Base-by-base conservation (phyloP, 2,329 filamentous ascomycete species). In the Ilyonectria robusta region DNA sequence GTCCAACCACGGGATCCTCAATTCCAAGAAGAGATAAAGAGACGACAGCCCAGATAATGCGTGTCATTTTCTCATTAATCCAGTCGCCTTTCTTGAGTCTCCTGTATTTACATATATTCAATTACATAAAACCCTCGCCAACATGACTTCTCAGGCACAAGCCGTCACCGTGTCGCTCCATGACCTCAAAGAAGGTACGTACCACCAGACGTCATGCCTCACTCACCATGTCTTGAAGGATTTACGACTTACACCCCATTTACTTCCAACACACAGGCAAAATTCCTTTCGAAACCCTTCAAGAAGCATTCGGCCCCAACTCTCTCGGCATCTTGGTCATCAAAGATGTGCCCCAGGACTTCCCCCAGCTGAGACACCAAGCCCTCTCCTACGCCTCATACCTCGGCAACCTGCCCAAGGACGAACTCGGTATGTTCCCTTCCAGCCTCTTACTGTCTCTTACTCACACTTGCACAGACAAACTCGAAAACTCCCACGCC, bases 241-340 rank as follows among this genome's bases (percentile, higher is more conserved):
- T 74, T 44, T 46, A 51, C 10, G 31, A 53, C 50, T 53, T 53
- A 53, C 50, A 53, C 29, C 21, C 10, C 50, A 33, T 19, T 35
- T 35, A 35, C 50, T 35, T 13, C 13, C 48, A 71, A 33, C 6
- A 54, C 59, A 47, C 70, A 93, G 92, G 89, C 21, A 87, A 86
- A 64, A 85, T 95, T 51, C 86, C 92, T 0, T 92, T 94, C 59
- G 86, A 89, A 62, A 88, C 88, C 0, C 86, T 96, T 11, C 88
- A 93, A 74, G 81, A 92, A 73, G 96, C 96, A 0, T 98, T 99
- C 78, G 96, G 96, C 0, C 94, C 95, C 1, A 90, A 93, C 29
- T 97, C 94, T 2, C 85, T 98, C 13, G 96, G 96, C 0, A 97
- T 99, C 59, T 91, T 99, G 62, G 84, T 98, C n/a, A 95, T 99